Evolutionary conservation across 179 eudicot species (phyloP), one percentile per base, ranked within the genome.

Genomic region (Patellifolia procumbens): DNA sequence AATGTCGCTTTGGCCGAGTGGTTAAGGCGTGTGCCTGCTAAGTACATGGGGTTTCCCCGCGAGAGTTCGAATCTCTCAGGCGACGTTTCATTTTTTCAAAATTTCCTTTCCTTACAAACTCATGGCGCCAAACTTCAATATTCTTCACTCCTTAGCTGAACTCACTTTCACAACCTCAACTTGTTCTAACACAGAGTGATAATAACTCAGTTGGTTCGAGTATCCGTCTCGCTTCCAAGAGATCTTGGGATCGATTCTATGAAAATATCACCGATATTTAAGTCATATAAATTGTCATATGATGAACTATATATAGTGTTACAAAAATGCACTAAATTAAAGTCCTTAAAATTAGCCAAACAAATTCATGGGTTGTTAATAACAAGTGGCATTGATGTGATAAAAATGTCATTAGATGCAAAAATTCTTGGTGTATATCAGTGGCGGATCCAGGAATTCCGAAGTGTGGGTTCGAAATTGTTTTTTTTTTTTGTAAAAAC

Each of bases 321-420:
- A 68, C 86, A 82, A n/a, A 80, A 73, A 75, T 89, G 92, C 82
- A 75, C 89, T 46, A 89, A 89, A 84, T 80, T 73, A 61, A 86
- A 85, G 78, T 56, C 80, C 7, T 61, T 77, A 53, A 79, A 75
- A 62, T 86, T 79, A 20, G 83, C 86, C 64, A 89, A 86, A 49
- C 91, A 89, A 85, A 78, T 91, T 63, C 96, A 91, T 78, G 91
- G 85, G 34, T 24, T 82, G 11, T 68, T 88, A 29, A 51, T 89
- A 68, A 76, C 80, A 19, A 81, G 75, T 75, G 85, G 82, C 11
- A 26, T 66, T 61, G 77, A 83, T 75, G 35, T 45, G 51, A 43
- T 75, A 16, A 24, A 43, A 24, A 42, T 81, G 68, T 85, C 89
- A 7, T 31, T 89, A 37, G 81, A 82, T 52, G 85, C 91, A 12